Evolutionary conservation across 345 rosid genomes (phyloP).

Genomic region (Eucalyptus sideroxylon): DNA sequence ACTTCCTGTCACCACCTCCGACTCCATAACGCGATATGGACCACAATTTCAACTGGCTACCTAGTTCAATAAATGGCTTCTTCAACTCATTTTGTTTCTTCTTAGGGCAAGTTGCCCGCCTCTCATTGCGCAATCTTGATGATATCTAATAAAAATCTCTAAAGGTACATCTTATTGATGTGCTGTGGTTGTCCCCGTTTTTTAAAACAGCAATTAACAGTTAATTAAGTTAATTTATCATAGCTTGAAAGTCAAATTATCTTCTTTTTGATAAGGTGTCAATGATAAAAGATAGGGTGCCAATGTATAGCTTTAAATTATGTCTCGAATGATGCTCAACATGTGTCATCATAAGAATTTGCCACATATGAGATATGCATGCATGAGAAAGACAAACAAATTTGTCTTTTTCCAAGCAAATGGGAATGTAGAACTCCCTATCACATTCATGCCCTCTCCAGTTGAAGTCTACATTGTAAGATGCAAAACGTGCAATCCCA

Average conservation of each 20-base stretch:
- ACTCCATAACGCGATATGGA: neutral
- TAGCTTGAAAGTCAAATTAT: neutral
- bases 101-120: neutral
- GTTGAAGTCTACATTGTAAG: neutral
- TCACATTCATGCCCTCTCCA: neutral
- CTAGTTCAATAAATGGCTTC: neutral
- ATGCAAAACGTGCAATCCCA: too few relatives aligned
- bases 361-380: neutral
- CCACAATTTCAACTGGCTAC: neutral
- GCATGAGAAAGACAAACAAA: neutral
- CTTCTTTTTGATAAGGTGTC: neutral
- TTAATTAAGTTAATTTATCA: neutral
- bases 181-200: accelerated
- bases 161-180: neutral
- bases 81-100: neutral
- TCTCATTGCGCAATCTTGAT: neutral
- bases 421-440: neutral
- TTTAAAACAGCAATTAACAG: neutral
- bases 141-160: neutral
- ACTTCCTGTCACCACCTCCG: too few relatives aligned
- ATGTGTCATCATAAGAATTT: neutral
- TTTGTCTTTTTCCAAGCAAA: neutral
- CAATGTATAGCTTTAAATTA: neutral
- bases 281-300: neutral
- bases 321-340: neutral